Evolutionary conservation across 306 rosid species (phyloP), one percentile per base, ranked within the genome.

Genomic region (Prunus dulcis): DNA sequence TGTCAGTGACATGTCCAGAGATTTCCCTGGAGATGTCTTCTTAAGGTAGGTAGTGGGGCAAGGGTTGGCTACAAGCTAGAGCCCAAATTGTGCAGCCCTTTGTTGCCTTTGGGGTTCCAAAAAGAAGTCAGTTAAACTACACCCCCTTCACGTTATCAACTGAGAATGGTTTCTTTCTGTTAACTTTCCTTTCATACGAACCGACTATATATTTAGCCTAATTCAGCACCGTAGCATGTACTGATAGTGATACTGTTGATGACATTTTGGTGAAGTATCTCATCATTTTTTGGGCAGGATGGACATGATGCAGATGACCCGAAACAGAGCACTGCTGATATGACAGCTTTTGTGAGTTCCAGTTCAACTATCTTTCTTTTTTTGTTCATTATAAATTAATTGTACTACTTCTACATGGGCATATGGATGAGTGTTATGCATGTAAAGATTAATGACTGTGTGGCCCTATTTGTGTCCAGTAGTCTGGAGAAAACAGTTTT

Each of bases 311-410:
- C 71, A 2, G 88, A 84, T 30, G 87, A 87, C 53, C 61, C 87
- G 12, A 87, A 85, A 64, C 91, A 80, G 68, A 77, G 85, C 81
- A 82, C 91, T 67, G 82, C 87, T 49, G 80, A 84, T 64, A 84
- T 84, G 88, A 84, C 91, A 15, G 79, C 76, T 50, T 87, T 87
- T 84, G 85, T 87, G 76, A 84, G 86, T 71, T 65, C 74, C 28
- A 14, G 18, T 56, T 12, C 3, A 57, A 50, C 28, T 6, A 17
- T n/a, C 22, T 73, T 20, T 62, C 43, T 20, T 41, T 3, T 22
- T 43, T 23, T 12, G 14, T 38, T 61, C 43, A 11, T 20, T 10
- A 34, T 51, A 45, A 19, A 45, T 28, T 32, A 45, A 30, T 65
- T 67, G n/a, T 14, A 3, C 0, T 46, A 3, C 18, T 38, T 61